A percentile compares a stretch with the other conserved stretches of the same genome.
Conservation (phyloP, 2,329 filamentous ascomycete genomes). For the Fusarium setosum region DNA sequence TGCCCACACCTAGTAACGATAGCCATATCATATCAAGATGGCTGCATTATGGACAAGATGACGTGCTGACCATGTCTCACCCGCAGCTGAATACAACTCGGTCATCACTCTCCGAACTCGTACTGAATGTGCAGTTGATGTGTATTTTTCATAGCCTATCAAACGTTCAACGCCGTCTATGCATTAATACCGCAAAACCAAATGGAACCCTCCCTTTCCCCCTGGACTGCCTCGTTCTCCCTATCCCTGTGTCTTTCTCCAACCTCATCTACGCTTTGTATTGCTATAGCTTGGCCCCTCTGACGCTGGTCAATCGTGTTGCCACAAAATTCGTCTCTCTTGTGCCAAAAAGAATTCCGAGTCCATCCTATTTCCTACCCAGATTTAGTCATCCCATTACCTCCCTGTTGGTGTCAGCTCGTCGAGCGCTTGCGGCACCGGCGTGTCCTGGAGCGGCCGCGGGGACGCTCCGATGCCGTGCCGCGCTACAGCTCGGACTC, state of each 20-base stretch:
- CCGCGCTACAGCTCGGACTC: constrained; percentile 64
- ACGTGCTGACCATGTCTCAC: not conserved
- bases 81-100: not conserved
- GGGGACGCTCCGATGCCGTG: constrained; percentile 10
- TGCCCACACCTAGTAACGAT: no score
- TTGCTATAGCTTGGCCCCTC: not conserved
- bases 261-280: constrained; percentile 19
- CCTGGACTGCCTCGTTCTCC: constrained; percentile 9
- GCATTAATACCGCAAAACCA: constrained; percentile 43
- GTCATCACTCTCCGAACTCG: not conserved
- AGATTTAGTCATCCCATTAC: not conserved
- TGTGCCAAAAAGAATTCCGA: not conserved
- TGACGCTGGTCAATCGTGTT: constrained; percentile 4
- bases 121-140: constrained; percentile 22
- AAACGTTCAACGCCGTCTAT: constrained; percentile 50
- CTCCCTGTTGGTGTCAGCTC: not conserved
- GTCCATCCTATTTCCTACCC: not conserved
- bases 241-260: constrained; percentile 8
- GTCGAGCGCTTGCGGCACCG: no score
- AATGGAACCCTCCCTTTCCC: constrained; percentile 24
- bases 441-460: not conserved
- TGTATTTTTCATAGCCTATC: constrained; percentile 43
- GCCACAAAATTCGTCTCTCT: constrained; percentile 15
- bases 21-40: not conserved
- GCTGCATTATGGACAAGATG: not conserved